phyloP scores from a whole-genome alignment of 805 yeast species.

The Teunomyces cretensis region DNA sequence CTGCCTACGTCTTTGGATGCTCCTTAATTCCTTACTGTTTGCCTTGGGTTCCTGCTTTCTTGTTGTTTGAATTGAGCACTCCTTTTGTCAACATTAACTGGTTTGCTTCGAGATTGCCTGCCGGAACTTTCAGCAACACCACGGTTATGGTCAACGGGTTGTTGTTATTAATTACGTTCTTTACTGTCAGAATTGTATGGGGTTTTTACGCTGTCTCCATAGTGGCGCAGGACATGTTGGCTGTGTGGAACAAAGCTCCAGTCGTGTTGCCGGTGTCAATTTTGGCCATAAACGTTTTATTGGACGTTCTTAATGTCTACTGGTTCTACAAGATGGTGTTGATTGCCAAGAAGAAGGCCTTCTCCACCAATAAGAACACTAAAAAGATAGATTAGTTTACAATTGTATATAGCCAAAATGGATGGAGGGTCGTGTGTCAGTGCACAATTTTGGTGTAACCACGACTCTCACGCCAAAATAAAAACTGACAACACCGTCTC shows the following conservation, averaged over 20 bases:
- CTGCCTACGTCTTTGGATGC: slow-evolving; percentile 67
- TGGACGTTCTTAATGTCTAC: slow-evolving; percentile 67
- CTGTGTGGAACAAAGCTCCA: slow-evolving; percentile 46
- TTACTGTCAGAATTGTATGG: slow-evolving; percentile 78
- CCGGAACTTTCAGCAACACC: slow-evolving; percentile 56
- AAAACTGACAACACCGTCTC: slow-evolving; percentile 4
- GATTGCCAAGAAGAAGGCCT: slow-evolving; percentile 59
- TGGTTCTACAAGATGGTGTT: slow-evolving; percentile 90
- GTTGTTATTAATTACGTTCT: slow-evolving; percentile 65
- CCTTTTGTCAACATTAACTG: slow-evolving; percentile 95
- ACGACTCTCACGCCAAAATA: slow-evolving; percentile 2
- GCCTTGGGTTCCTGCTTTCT: slow-evolving; percentile 79
- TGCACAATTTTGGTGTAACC: neutral
- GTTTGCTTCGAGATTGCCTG: slow-evolving; percentile 80
- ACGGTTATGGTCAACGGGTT: slow-evolving; percentile 69
- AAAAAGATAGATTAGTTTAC: neutral
- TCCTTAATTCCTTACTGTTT: slow-evolving; percentile 73
- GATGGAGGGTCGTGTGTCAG: neutral
- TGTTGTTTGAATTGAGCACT: slow-evolving; percentile 84
- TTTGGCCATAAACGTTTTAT: slow-evolving; percentile 56
- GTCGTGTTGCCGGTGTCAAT: slow-evolving; percentile 48
- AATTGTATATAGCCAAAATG: neutral
- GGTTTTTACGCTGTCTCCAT: slow-evolving; percentile 71
- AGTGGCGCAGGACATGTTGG: slow-evolving; percentile 49
- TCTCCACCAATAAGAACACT: slow-evolving; percentile 2